phyloP scores from a whole-genome alignment of 768 basidiomycete genomes.

The Boletales sp. region DNA sequence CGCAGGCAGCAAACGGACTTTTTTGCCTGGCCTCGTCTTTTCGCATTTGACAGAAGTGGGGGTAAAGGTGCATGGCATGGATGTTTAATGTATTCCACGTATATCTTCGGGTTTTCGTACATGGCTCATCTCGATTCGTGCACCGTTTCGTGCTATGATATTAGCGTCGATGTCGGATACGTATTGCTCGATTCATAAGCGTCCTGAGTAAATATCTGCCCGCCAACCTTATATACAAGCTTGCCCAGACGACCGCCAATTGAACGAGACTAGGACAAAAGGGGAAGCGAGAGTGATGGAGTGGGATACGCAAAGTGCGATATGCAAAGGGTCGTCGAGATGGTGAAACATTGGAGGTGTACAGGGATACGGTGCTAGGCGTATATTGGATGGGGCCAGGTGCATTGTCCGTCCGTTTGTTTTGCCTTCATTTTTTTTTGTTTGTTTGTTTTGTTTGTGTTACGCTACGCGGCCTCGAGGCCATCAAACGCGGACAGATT shows the following conservation, averaged over 20 bases:
- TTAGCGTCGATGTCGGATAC: constrained; percentile 14
- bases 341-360: constrained; percentile 1
- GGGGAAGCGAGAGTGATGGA: constrained; percentile 3
- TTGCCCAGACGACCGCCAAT: too few relatives aligned
- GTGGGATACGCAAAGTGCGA: too few relatives aligned
- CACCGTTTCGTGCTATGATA: constrained; percentile 12
- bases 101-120: constrained; percentile 19
- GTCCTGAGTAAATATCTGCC: constrained; percentile 6
- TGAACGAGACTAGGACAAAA: constrained; percentile 6
- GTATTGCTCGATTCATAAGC: constrained; percentile 12
- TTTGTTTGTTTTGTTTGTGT: too few relatives aligned
- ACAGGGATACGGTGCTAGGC: background rate
- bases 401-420: constrained; percentile 9
- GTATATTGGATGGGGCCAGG: background rate
- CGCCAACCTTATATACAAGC: constrained; percentile 9
- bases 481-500: constrained; percentile 9
- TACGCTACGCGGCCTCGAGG: constrained; percentile 27
- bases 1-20: background rate
- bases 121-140: constrained; percentile 12
- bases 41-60: too few relatives aligned
- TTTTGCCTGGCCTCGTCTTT: too few relatives aligned
- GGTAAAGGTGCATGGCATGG: background rate
- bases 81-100: constrained; percentile 25
- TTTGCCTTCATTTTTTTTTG: constrained; percentile 1
- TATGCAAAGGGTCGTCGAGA: too few relatives aligned